Base-by-base conservation (phyloP, 805 yeast genomes). In the Wickerhamiella allomyrinae region DNA sequence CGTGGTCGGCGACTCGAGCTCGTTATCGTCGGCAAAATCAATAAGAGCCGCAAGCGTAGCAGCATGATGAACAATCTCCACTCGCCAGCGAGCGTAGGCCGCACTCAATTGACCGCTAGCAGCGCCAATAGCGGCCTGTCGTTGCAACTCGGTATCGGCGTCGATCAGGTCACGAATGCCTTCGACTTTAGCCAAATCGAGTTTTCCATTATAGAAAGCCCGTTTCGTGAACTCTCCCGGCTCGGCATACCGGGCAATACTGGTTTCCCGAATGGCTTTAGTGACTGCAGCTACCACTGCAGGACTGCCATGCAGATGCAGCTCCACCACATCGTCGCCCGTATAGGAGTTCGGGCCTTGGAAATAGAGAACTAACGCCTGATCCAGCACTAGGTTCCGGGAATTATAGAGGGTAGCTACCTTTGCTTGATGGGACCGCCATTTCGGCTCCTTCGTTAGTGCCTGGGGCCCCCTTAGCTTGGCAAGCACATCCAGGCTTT, bases 291-390 rank as follows among this genome's bases (percentile, higher is more conserved):
- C 66, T 2, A 83, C 72, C 1, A 89, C 84, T 0, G 97, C 95
- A 10, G 71, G 75, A 3, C 97, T 96, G 3, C 98, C 98, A 59
- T 91, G 98, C 2, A 83, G 60, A 55, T 91, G 96, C n/a, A 91
- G 57, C 54, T 91, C 98, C 8, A 87, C 63, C 20, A 80, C 52
- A 51, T 89, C 95, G 57, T 91, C 97, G 1, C 98, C 98, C 0
- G 97, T 91, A 54, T 78, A 91, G 0, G 95, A 78, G 11, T 68
- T 64, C 1, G 96, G 96, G 2, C 70, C 71, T 14, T 72, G 58
- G 60, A 89, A 87, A 53, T 62, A 78, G 1, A 86, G 53, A 0
- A 79, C 65, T 15, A 91, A 59, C 0, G 95, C 83, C 46, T 83
- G 80, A 60, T 91, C 98, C 7, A 91, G 59, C 2, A 87, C 50